Evolutionary conservation across 805 yeast genomes (phyloP).

Genomic region (Myxozyma mucilagina): DNA sequence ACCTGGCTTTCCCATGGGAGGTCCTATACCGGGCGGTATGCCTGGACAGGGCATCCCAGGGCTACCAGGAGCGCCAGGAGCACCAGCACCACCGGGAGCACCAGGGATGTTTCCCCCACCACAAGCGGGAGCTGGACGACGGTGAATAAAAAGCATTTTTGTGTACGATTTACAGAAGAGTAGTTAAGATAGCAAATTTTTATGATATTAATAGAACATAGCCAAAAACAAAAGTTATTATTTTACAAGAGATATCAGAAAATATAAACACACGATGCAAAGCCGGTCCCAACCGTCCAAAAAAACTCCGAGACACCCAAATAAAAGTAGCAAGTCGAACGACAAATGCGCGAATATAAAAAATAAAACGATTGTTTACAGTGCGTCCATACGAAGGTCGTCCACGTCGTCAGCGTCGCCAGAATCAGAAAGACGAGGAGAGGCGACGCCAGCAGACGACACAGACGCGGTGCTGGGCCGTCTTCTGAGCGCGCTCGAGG

Average conservation of each 20-base stretch:
- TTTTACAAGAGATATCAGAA: neutral
- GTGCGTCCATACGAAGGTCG: slow-evolving; percentile 3
- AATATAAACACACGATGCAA: neutral
- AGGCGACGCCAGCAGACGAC: neutral
- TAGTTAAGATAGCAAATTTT: neutral
- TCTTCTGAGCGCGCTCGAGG: neutral
- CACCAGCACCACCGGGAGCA: neutral
- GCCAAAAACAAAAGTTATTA: neutral
- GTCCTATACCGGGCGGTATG: neutral
- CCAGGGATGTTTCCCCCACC: neutral
- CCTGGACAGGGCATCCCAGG: neutral
- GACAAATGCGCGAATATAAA: neutral
- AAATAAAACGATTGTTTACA: neutral
- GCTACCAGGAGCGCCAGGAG: too few species aligned
- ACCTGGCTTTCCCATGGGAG: slow-evolving; percentile 9
- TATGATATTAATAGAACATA: neutral
- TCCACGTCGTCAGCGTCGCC: slow-evolving; percentile 3
- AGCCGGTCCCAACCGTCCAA: neutral
- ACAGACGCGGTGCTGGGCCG: slow-evolving; percentile 2
- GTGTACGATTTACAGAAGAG: neutral
- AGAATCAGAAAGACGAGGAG: slow-evolving; percentile 1
- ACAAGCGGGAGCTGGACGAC: neutral
- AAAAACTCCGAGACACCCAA: neutral
- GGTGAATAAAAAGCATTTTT: neutral
- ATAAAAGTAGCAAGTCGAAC: too few species aligned